These are phyloP conservation scores for Leccinum fibrillosum DNA, from an alignment of 768 basidiomycete species.

Conservation along the genomic window DNA sequence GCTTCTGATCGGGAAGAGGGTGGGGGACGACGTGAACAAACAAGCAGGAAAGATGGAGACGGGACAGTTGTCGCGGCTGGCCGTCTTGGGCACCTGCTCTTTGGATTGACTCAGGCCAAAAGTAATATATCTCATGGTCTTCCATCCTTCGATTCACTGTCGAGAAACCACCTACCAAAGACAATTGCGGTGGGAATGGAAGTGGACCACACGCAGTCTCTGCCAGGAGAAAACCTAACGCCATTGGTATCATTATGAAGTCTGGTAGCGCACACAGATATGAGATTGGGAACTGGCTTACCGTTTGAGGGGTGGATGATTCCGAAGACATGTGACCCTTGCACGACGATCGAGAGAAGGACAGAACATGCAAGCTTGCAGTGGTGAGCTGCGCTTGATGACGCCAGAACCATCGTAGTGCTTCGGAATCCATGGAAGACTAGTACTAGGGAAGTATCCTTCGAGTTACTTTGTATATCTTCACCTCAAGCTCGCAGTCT, in stretches of 20 bases:
- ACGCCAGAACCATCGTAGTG: conserved; percentile 12
- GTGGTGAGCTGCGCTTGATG: neutral
- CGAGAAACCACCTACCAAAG: conserved; percentile 9
- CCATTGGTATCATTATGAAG: neutral
- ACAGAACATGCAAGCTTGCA: neutral
- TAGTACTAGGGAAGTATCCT: neutral
- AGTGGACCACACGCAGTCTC: conserved; percentile 1
- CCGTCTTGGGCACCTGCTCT: no score
- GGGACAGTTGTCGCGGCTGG: no score
- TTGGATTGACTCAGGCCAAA: neutral
- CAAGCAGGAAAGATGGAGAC: no score
- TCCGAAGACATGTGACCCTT: neutral
- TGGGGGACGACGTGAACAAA: no score
- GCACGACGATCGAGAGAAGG: neutral
- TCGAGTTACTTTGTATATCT: conserved; percentile 34
- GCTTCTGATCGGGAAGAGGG: no score
- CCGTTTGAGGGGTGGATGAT: neutral
- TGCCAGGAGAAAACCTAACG: neutral
- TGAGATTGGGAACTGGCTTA: neutral
- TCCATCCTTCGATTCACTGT: conserved; percentile 5
- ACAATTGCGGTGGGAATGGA: conserved; percentile 5
- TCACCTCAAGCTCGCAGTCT: conserved; percentile 24
- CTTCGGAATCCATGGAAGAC: conserved; percentile 4
- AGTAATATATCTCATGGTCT: neutral
- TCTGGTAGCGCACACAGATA: neutral